Evolutionary conservation across 2,329 filamentous ascomycete species (phyloP), one percentile per base, ranked within the genome.

Genomic region (Davidsoniella eucalypti): DNA sequence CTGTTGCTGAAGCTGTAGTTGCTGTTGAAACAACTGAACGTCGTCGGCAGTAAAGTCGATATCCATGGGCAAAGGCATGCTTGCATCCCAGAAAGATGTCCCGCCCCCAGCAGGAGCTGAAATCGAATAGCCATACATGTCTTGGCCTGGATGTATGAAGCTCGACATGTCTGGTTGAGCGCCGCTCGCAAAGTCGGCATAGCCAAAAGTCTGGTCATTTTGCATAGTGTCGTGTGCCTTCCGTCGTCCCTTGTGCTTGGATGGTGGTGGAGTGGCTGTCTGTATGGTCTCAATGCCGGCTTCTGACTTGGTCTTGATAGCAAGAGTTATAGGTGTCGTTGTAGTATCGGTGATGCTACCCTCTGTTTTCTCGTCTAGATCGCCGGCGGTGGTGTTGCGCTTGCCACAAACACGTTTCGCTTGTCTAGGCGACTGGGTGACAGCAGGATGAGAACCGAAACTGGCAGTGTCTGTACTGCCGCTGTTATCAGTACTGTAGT

Each of bases 41-140:
- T 64, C 65, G 17, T 69, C 62, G 16, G 65, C 61, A 44, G 65
- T 62, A 53, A 79, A 80, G 57, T 80, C 76, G 49, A 81, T 62
- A 51, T 79, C 75, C 72, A 81, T 78, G 21, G 65, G 68, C 36
- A 49, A 25, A 8, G 47, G 40, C 33, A 63, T 58, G 47, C 72
- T 69, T 3, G 69, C 64, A 53, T 78, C 74, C 78, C 77, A 81
- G 55, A 78, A 80, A 37, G 69, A 73, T 2, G 65, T 61, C 1
- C 72, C 66, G 3, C 67, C 67, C 2, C 68, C 67, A 29, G 69
- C 68, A 17, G 75, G 71, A 2, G 73, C 74, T n/a, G 76, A 75
- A 61, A 80, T 66, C 25, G 76, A 73, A 58, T 76, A 78, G 23
- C 67, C 67, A 58, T 79, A 80, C 61, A 80, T 67, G 56, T 80